Evolutionary conservation across 768 basidiomycete species (phyloP), one percentile per base, ranked within the genome.

Genomic region (Lentinula sp.): DNA sequence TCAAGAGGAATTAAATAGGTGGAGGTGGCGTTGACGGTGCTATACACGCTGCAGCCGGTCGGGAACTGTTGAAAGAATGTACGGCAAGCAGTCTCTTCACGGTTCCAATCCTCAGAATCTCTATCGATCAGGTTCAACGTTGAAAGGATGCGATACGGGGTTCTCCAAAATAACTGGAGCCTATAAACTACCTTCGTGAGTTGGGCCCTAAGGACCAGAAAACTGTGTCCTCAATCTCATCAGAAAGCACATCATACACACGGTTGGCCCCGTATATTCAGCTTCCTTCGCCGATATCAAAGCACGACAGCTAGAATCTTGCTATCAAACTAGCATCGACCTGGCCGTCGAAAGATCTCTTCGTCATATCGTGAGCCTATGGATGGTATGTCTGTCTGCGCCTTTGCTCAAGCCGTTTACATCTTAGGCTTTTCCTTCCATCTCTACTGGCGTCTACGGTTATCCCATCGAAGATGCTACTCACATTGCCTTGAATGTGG

Each of bases 21-120:
- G 91, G 91, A 4, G 87, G 89, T 0, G 91, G 91, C 90, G 91
- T 93, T 46, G 91, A 93, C 67, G 91, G 91, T 3, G 89, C 89
- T 1, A 93, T 94, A 49, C 91, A 93, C 70, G 69, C 70, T 23
- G 89, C 88, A 10, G 91, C 92, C 28, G 92, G 91, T 10, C 78
- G 72, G 4, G 74, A 79, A 55, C 78, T 92, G 4, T 63, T 84
- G 0, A 77, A 81, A 62, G 91, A 93, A 83, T 93, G 91, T 88
- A 65, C 60, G 82, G 71, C 32, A 52, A 50, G 3, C 59, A 3
- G 46, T 15, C 32, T 48, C n/a, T 23, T 45, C 50, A 23, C 48
- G 5, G 43, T n/a, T 32, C 32, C 37, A 46, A 49, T 28, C 21
- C 32, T 37, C 21, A 39, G 37, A 23, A 34, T 53, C 4, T 56